Evolutionary conservation across 169 alveolate genomes (phyloP).

Genomic region (Plasmodium berghei): DNA sequence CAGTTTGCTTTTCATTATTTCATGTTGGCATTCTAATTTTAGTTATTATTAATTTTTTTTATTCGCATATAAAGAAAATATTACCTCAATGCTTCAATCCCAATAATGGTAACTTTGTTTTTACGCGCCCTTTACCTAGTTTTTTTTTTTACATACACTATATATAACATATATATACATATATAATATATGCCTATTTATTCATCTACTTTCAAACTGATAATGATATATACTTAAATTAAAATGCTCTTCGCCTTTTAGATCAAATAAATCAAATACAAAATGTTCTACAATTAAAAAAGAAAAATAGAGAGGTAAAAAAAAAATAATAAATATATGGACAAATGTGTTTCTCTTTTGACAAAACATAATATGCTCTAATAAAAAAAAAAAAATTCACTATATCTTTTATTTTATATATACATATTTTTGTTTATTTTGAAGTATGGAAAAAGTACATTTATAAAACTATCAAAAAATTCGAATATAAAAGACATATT

Average conservation of each 20-base stretch:
- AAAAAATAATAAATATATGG: slow-evolving; percentile 2
- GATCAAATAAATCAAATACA: slow-evolving; percentile 19
- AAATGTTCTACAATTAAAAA: slow-evolving; percentile 25
- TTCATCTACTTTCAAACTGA: not conserved
- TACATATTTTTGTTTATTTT: slow-evolving; percentile 7
- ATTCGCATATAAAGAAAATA: slow-evolving; percentile 34
- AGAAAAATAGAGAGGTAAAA: slow-evolving; percentile 37
- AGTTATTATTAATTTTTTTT: slow-evolving; percentile 40
- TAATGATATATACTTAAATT: not conserved
- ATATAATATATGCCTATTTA: not conserved
- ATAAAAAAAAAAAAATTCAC: not conserved
- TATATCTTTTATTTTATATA: not conserved
- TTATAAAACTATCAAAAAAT: slow-evolving; percentile 17
- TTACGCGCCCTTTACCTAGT: not conserved
- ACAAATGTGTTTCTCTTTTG: not conserved
- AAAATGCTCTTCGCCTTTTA: not conserved
- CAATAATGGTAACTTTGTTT: slow-evolving; percentile 9
- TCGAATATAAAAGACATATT: slow-evolving; percentile 23
- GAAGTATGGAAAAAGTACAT: slow-evolving; percentile 17
- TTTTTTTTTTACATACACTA: slow-evolving; percentile 2
- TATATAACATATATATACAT: too few species aligned
- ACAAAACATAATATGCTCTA: too few species aligned
- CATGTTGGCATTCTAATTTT: slow-evolving; percentile 45
- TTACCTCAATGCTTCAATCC: slow-evolving; percentile 8
- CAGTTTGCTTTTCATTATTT: slow-evolving; percentile 69